These are phyloP conservation scores for Neoboletus subvelutipes DNA, from an alignment of 768 basidiomycete species.

Conservation along the genomic window DNA sequence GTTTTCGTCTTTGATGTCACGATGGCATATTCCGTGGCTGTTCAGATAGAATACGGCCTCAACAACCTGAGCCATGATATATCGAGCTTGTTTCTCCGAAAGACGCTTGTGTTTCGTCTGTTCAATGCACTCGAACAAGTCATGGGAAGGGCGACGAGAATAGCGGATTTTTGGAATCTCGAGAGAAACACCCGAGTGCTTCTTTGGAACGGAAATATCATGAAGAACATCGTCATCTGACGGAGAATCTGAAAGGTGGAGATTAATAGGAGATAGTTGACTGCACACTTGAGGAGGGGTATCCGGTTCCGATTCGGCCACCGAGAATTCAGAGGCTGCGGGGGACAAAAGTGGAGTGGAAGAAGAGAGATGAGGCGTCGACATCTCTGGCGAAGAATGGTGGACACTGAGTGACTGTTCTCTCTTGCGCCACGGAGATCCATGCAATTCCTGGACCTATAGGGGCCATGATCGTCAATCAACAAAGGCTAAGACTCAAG, in stretches of 20 bases:
- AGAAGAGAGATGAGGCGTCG: constrained; percentile 28
- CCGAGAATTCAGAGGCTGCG: constrained; percentile 49
- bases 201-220: constrained; percentile 10
- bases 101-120: constrained; percentile 78
- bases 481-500: not conserved
- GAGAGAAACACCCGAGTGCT: constrained; percentile 7
- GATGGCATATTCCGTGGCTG: constrained; percentile 82
- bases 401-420: constrained; percentile 33
- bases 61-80: constrained; percentile 86
- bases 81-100: constrained; percentile 72
- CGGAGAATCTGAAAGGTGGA: constrained; percentile 15
- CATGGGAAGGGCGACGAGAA: constrained; percentile 78
- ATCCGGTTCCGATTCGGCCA: constrained; percentile 41
- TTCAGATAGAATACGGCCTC: constrained; percentile 83
- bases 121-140: constrained; percentile 95
- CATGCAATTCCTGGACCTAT: constrained; percentile 91
- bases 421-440: constrained; percentile 76
- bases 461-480: constrained; percentile 6
- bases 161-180: constrained; percentile 41
- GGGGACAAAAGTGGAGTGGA: constrained; percentile 58
- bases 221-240: constrained; percentile 9
- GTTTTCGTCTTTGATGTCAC: constrained; percentile 98
- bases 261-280: constrained; percentile 23
- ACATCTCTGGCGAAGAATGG: constrained; percentile 27
- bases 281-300: constrained; percentile 41